Percentiles rank a stretch among this genome's conserved stretches.
phyloP scores from a whole-genome alignment of 2,329 filamentous ascomycete species.

The Tolypocladium album region DNA sequence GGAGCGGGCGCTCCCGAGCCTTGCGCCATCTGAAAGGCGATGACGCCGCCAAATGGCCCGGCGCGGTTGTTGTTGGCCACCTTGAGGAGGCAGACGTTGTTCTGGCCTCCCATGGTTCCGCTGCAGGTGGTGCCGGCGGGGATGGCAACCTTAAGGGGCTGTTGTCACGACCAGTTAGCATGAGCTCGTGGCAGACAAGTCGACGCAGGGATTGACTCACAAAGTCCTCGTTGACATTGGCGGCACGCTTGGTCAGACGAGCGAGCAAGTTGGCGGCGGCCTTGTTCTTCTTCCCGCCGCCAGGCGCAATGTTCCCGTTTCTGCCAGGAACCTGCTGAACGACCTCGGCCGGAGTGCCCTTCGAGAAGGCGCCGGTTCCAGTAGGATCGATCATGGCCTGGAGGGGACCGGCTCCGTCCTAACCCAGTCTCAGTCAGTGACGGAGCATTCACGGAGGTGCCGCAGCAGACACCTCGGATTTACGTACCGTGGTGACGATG shows the following conservation, averaged over 20 bases:
- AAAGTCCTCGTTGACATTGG: constrained; percentile 17
- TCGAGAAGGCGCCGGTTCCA: constrained; percentile 21
- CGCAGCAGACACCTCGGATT: not conserved
- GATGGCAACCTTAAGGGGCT: constrained; percentile 21
- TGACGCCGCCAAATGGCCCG: constrained; percentile 29
- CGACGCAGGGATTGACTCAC: constrained; percentile 5
- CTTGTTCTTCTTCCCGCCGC: not conserved
- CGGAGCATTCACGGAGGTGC: not conserved
- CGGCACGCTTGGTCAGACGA: constrained; percentile 15
- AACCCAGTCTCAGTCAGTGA: not conserved
- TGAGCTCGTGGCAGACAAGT: not conserved
- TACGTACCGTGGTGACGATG: constrained; percentile 25
- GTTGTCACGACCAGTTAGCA: not conserved
- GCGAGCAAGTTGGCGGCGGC: not conserved
- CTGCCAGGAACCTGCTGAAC: constrained; percentile 24
- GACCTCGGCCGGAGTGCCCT: constrained; percentile 15
- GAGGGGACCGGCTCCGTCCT: constrained; percentile 26
- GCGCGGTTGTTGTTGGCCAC: constrained; percentile 28
- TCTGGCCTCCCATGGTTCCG: constrained; percentile 19
- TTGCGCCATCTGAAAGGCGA: constrained; percentile 26
- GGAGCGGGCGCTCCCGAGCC: not conserved
- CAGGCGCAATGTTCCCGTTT: constrained; percentile 19
- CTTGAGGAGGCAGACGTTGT: constrained; percentile 30
- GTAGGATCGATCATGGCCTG: constrained; percentile 26
- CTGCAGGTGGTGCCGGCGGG: constrained; percentile 27